These are phyloP conservation scores for Apiotrichum mycotoxinovorans DNA, from an alignment of 1,284 basidiomycete genomes.

Conservation along the genomic window DNA sequence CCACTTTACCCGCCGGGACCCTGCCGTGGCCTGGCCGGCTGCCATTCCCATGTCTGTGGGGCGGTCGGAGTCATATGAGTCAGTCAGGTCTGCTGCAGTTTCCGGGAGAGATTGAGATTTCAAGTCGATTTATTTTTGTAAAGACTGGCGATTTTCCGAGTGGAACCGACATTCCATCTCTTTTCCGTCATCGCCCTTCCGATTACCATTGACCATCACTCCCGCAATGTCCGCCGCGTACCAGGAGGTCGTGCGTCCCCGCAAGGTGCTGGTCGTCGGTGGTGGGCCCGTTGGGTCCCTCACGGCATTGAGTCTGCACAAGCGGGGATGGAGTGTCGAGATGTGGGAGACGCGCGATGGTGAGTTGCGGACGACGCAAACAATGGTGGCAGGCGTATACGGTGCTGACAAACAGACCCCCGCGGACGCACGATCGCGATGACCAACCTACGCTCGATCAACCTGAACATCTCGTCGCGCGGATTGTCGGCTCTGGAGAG, in stretches of 20 bases:
- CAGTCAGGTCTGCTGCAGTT: no score
- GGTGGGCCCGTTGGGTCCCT: slow-evolving; percentile 95
- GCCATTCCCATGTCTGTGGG: no score
- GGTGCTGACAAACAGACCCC: slow-evolving; percentile 32
- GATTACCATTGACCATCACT: not conserved
- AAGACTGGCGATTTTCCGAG: no score
- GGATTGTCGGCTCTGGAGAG: slow-evolving; percentile 81
- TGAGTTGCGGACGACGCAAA: slow-evolving; percentile 49
- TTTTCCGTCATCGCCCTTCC: not conserved
- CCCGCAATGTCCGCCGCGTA: not conserved
- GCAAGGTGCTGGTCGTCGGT: slow-evolving; percentile 58
- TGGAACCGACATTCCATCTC: no score
- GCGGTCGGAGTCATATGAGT: no score
- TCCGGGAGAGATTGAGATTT: no score
- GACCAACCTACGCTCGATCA: slow-evolving; percentile 71
- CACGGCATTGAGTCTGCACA: slow-evolving; percentile 77
- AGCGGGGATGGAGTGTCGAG: slow-evolving; percentile 81
- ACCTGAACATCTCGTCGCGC: slow-evolving; percentile 89
- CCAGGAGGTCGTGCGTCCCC: slow-evolving; percentile 10
- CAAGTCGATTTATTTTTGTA: no score
- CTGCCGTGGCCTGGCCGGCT: no score
- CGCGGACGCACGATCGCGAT: slow-evolving; percentile 37
- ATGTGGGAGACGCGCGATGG: slow-evolving; percentile 85
- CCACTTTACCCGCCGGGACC: no score
- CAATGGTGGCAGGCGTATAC: no score